Evolutionary conservation across 306 rosid genomes (phyloP).

Genomic region (Luffa acutangula): DNA sequence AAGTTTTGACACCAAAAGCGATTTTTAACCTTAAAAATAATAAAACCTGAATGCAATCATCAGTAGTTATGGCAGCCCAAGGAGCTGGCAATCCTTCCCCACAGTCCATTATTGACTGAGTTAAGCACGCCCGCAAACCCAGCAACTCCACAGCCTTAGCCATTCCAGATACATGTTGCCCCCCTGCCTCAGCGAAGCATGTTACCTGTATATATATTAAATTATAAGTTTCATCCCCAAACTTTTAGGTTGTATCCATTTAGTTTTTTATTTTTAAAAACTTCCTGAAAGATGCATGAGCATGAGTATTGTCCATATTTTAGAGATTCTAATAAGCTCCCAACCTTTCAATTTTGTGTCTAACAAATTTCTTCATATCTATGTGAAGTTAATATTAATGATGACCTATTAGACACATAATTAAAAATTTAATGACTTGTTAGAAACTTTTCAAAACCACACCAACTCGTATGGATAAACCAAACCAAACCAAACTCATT

Average conservation of each 20-base stretch:
- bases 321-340: neutral
- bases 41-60: constrained; percentile 54
- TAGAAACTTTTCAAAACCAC: neutral
- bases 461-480: neutral
- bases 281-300: neutral
- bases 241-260: neutral
- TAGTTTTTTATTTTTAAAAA: neutral
- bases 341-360: neutral
- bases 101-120: constrained; percentile 66
- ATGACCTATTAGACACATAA: no score
- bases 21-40: neutral
- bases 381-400: no score
- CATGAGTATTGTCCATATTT: neutral
- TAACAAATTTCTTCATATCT: neutral
- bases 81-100: constrained; percentile 66
- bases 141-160: constrained; percentile 52
- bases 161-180: constrained; percentile 74
- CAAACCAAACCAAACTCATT: neutral
- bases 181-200: constrained; percentile 94
- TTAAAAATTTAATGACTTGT: neutral
- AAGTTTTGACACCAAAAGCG: no score
- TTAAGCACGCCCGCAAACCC: constrained; percentile 77
- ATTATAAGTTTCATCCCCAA: neutral
- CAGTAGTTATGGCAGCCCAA: constrained; percentile 50
- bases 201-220: constrained; percentile 40